Percentiles rank a stretch among this genome's conserved stretches.
Conservation (phyloP, 176 grass and related monocot species). For the Cymbopogon citratus region DNA sequence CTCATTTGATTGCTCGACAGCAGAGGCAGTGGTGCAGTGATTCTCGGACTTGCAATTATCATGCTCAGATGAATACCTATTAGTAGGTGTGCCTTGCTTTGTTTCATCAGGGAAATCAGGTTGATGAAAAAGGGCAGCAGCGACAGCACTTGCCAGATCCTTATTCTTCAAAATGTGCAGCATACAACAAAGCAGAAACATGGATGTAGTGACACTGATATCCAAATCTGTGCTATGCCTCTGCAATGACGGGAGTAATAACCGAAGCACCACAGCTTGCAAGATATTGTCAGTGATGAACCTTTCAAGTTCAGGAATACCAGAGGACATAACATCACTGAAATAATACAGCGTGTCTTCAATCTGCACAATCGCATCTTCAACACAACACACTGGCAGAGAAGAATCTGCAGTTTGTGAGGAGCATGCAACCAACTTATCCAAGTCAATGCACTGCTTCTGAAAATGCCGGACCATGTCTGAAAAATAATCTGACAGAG, state of each 20-base stretch:
- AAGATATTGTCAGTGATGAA: slow-evolving; percentile 90
- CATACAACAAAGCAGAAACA: slow-evolving; percentile 90
- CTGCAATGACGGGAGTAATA: slow-evolving; percentile 65
- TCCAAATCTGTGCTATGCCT: slow-evolving; percentile 42
- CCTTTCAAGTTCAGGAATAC: slow-evolving; percentile 81
- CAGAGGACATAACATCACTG: slow-evolving; percentile 97
- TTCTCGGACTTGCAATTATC: slow-evolving; percentile 31
- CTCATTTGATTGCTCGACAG: slow-evolving; percentile 7
- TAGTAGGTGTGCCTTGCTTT: slow-evolving; percentile 24
- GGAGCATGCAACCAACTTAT: slow-evolving; percentile 53
- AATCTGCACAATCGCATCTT: slow-evolving; percentile 73
- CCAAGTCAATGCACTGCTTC: slow-evolving; percentile 78
- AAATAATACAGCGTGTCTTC: slow-evolving; percentile 97
- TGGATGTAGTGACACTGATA: slow-evolving; percentile 70
- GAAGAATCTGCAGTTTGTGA: slow-evolving; percentile 35
- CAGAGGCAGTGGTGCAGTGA: slow-evolving; percentile 7
- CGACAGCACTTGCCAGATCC: slow-evolving; percentile 76
- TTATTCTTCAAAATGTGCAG: slow-evolving; percentile 96
- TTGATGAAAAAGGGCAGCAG: slow-evolving; percentile 77
- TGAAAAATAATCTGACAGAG: slow-evolving; percentile 81
- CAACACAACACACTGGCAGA: slow-evolving; percentile 32
- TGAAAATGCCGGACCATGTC: slow-evolving; percentile 79
- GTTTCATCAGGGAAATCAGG: slow-evolving; percentile 30
- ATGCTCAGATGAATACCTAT: slow-evolving; percentile 47
- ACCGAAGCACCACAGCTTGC: slow-evolving; percentile 75